phyloP scores from a whole-genome alignment of 306 rosid species.

The Rubus idaeus region DNA sequence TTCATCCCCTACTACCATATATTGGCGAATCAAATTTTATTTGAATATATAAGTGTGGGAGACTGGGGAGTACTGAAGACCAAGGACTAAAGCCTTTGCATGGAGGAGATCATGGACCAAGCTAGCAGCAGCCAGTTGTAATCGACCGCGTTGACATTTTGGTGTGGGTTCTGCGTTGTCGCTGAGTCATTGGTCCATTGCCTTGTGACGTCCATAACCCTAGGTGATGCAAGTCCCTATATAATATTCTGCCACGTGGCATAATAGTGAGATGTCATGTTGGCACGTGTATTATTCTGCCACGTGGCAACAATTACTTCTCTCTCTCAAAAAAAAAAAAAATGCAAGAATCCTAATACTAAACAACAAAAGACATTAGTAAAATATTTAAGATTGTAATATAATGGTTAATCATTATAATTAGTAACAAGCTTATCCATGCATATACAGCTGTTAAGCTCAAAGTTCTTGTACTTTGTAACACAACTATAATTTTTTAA shows the following conservation, averaged over 20 bases:
- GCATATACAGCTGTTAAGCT: slow-evolving; percentile 18
- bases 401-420: no score
- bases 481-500: not conserved
- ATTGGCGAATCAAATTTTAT: not conserved
- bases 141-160: not conserved
- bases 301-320: not conserved
- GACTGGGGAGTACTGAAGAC: not conserved
- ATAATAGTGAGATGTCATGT: not conserved
- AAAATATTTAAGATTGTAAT: not conserved
- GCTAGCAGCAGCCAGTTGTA: not conserved
- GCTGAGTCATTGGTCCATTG: not conserved
- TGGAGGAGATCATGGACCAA: not conserved
- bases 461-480: not conserved
- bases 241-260: not conserved
- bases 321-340: no score
- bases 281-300: not conserved
- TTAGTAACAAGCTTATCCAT: slow-evolving; percentile 1
- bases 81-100: not conserved
- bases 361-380: not conserved
- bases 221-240: not conserved
- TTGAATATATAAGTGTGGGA: not conserved
- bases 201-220: not conserved
- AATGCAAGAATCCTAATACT: not conserved
- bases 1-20: not conserved
- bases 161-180: not conserved